Evolutionary conservation across 2,329 filamentous ascomycete genomes (phyloP), one percentile per base, ranked within the genome.

Genomic region (Phyllosticta citribraziliensis): DNA sequence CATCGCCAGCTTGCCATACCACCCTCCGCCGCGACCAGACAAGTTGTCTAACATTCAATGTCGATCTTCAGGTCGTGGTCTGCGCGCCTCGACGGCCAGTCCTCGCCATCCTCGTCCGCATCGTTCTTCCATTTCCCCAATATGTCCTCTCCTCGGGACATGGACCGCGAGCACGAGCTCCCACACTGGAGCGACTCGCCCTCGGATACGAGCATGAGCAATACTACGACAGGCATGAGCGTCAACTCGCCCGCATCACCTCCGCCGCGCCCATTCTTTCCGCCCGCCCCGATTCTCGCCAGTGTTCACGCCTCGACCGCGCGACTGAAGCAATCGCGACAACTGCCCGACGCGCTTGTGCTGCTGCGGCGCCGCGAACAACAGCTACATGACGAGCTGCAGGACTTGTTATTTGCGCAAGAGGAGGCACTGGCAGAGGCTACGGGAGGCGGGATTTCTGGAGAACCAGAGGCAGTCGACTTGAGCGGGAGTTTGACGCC

Each of bases 351-450:
- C 35, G 67, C 79, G 60, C 72, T 82, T 27, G 68, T 81, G n/a
- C 75, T 76, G 27, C 70, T 84, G 62, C 77, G 80, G 65, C 75
- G 81, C 62, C 77, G 80, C 67, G 77, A 82, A 25, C 77, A 75
- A 61, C 73, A 82, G 64, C 78, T 86, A 10, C 78, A 86, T 67
- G 76, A 77, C 58, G 80, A 82, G 63, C 75, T 86, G 10, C 84
- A 86, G 69, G 75, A 76, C 61, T 73, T 85, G 11, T 79, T 86
- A 22, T 83, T 86, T 70, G 81, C 82, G 10, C 84, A 86, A 69
- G 80, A 82, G 33, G 82, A 84, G 65, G 82, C 80, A 19, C 73
- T 86, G 30, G 73, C 80, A 51, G 76, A 78, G 55, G 80, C 79
- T 3, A 69, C 82, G 3, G 71, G 73, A 12, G 72, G 70, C 12